Conservation (phyloP, 257 asterid species). For the Solanum appendiculatum region DNA sequence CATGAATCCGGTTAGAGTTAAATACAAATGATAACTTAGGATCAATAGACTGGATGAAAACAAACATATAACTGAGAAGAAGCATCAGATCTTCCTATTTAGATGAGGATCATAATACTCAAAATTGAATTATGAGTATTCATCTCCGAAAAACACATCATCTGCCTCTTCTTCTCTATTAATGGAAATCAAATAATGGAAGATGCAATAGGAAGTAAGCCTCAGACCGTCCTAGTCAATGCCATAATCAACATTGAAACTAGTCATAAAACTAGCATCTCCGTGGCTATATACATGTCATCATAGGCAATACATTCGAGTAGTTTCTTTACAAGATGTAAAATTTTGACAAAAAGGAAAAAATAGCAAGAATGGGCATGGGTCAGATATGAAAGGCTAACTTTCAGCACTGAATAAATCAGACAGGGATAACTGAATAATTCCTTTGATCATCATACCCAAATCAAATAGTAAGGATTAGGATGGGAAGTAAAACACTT, state of each 20-base stretch:
- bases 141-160: conserved; percentile 52
- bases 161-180: conserved; percentile 7
- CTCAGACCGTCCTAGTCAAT: conserved; percentile 23
- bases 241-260: conserved; percentile 1
- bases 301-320: not conserved
- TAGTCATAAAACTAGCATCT: not conserved
- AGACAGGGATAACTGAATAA: conserved; percentile 17
- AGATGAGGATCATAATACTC: conserved; percentile 50
- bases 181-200: too few species aligned
- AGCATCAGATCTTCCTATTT: conserved; percentile 95
- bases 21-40: not conserved
- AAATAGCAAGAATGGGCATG: not conserved
- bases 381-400: not conserved
- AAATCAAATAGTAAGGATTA: not conserved
- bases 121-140: conserved; percentile 17
- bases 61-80: not conserved
- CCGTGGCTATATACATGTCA: not conserved
- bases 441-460: conserved; percentile 8
- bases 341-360: not conserved
- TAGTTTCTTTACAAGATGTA: not conserved
- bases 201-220: not conserved
- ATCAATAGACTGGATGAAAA: not conserved
- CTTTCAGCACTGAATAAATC: conserved; percentile 5
- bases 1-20: not conserved
- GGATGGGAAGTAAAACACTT: not conserved